Evolutionary conservation across 2,329 filamentous ascomycete genomes (phyloP).

Genomic region (Penicillium sp.): DNA sequence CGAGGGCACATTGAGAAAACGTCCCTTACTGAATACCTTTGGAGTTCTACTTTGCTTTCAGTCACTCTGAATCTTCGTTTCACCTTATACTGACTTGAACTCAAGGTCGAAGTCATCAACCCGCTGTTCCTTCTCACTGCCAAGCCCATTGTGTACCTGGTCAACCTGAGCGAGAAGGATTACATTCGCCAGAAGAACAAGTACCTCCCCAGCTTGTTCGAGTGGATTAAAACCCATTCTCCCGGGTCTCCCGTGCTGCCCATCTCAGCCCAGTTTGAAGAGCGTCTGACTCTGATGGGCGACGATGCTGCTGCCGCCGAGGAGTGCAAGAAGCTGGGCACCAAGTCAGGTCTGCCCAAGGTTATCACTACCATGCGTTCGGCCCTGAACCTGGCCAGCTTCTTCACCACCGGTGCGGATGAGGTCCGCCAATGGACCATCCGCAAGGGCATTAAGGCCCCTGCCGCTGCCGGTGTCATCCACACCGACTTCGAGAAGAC

Average conservation of each 20-base stretch:
- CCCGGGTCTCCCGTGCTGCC: conserved; percentile 85
- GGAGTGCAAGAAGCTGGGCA: conserved; percentile 82
- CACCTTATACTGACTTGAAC: conserved; percentile 16
- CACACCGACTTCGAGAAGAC: conserved; percentile 99
- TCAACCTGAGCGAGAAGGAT: conserved; percentile 95
- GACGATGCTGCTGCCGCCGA: conserved; percentile 69
- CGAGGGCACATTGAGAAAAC: conserved; percentile 85
- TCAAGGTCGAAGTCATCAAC: conserved; percentile 93
- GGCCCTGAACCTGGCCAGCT: conserved; percentile 80
- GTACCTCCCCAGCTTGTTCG: conserved; percentile 84
- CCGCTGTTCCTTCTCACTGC: conserved; percentile 89
- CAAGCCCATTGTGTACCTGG: conserved; percentile 93
- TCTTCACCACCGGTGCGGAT: conserved; percentile 94
- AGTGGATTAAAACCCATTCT: conserved; percentile 92
- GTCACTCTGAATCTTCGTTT: conserved; percentile 14
- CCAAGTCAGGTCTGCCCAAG: conserved; percentile 87
- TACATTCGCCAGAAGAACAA: conserved; percentile 99
- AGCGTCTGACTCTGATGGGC: conserved; percentile 76
- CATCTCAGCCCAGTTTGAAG: conserved; percentile 87
- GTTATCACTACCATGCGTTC: conserved; percentile 90
- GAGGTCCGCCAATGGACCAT: conserved; percentile 99
- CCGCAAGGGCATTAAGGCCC: conserved; percentile 92
- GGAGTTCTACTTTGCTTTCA: conserved; percentile 16
- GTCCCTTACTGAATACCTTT: conserved; percentile 60
- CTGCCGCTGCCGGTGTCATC: conserved; percentile 93